phyloP scores from a whole-genome alignment of 208 protist species.

The Acanthamoeba triangularis region DNA sequence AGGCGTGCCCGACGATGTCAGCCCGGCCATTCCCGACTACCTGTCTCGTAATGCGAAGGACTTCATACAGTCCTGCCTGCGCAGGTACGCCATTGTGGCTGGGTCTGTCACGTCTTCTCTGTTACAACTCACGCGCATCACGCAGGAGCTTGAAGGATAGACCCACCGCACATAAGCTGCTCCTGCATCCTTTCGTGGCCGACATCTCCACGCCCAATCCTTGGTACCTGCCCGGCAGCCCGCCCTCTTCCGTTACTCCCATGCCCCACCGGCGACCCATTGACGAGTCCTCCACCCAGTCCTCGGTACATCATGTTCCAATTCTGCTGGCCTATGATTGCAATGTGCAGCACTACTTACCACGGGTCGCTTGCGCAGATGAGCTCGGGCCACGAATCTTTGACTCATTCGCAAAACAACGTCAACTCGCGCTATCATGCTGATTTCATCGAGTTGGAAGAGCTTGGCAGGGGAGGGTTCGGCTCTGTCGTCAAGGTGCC shows the following conservation, averaged over 20 bases:
- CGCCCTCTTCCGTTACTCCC: constrained; percentile 41
- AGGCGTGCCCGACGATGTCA: constrained; percentile 7
- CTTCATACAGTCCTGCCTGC: background rate
- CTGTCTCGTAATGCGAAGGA: constrained; percentile 54
- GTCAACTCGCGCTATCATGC: constrained; percentile 80
- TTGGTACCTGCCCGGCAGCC: constrained; percentile 69
- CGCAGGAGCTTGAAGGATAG: constrained; percentile 20
- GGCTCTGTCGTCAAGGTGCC: constrained; percentile 79
- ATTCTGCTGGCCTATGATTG: background rate
- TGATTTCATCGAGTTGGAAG: constrained; percentile 87
- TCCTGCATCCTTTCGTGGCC: constrained; percentile 58
- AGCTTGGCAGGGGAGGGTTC: constrained; percentile 83
- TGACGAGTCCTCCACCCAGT: background rate
- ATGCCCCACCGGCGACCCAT: background rate
- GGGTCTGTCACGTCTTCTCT: background rate
- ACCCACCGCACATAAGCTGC: constrained; percentile 41
- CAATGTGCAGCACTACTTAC: background rate
- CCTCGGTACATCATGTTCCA: constrained; percentile 4
- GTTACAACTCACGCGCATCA: background rate
- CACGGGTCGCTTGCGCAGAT: background rate
- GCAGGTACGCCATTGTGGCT: background rate
- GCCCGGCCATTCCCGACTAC: constrained; percentile 6
- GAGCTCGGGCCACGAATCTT: constrained; percentile 9
- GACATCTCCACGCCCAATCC: constrained; percentile 64
- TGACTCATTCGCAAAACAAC: background rate